Conservation (phyloP, 2,329 filamentous ascomycete genomes). For the Colletotrichum scovillei region DNA sequence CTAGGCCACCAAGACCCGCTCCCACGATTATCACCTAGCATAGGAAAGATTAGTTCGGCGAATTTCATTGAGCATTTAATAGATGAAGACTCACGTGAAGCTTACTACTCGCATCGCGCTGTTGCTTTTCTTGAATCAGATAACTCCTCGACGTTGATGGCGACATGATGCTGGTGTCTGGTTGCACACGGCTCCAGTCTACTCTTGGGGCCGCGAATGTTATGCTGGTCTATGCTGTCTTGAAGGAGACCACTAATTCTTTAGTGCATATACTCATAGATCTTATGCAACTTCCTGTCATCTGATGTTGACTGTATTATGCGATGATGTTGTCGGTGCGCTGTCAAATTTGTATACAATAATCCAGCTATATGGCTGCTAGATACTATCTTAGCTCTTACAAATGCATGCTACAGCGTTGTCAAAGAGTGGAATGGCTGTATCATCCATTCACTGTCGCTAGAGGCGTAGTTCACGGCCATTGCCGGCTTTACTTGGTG, state of each 20-base stretch:
- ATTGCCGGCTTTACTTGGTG: neutral
- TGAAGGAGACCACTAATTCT: too few species aligned
- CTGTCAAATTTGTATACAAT: neutral
- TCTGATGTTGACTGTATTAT: neutral
- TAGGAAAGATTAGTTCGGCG: neutral
- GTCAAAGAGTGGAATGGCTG: neutral
- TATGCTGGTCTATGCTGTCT: neutral
- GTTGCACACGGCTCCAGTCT: neutral
- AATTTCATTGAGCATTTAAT: too few species aligned
- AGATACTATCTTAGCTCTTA: neutral
- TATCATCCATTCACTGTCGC: neutral
- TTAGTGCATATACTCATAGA: neutral
- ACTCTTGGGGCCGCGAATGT: too few species aligned
- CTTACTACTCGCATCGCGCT: slow-evolving; percentile 6
- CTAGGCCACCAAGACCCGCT: slow-evolving; percentile 34
- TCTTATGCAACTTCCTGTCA: neutral
- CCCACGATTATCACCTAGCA: slow-evolving; percentile 33
- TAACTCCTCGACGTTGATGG: neutral
- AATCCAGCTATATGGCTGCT: neutral
- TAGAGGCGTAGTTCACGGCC: neutral
- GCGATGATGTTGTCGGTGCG: neutral
- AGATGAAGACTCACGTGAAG: slow-evolving; percentile 5
- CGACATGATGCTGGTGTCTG: slow-evolving; percentile 1
- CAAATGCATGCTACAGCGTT: neutral
- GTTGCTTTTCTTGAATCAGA: slow-evolving; percentile 13